Evolutionary conservation across 2,329 filamentous ascomycete genomes (phyloP), one percentile per base, ranked within the genome.

Genomic region (Graphilbum fragrans): DNA sequence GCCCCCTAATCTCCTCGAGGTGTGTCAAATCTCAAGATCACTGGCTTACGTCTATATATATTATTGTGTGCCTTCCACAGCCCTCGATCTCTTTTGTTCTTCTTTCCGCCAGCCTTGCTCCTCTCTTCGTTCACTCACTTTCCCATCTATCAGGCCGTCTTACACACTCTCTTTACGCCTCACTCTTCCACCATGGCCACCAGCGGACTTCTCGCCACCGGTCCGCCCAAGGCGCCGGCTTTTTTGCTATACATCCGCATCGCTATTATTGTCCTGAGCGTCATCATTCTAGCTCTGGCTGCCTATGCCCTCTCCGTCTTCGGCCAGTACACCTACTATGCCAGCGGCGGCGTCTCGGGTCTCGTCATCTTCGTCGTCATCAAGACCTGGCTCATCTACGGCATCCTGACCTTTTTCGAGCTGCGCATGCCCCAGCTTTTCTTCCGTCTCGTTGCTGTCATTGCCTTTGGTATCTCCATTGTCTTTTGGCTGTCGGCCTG

Each of bases 311-410:
- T 64, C 14, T 60, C 62, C 2, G 45, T 66, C 14, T 57, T 57
- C 16, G 50, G 51, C 16, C 44, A 46, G 16, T 40, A 45, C 31
- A 53, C 52, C 36, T 50, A 54, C 41, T 41, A 27, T 17, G 52
- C 52, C 41, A 42, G 45, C 42, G 49, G 53, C 4, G 60, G 60
- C 4, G 57, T 61, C 5, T 56, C 58, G 2, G 62, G 59, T 29
- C 66, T 70, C 46, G 54, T 68, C 35, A 61, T 68, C 45, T 70
- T 70, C 43, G 59, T 66, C 29, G 22, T 55, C 39, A 58, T 66
- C 50, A 56, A 58, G 45, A 65, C 62, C 25, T 61, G 58, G 53
- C 48, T 67, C 45, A 47, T 66, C 45, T 58, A 65, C 34, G 65
- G 64, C 38, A 49, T 49, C 39, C 54, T 59, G 41, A 49, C 58